A percentile compares a stretch with the other conserved stretches of the same genome.
These are phyloP conservation scores for Chamaecyparis obtusa DNA, from an alignment of 75 land plant species.

Conservation along the genomic window DNA sequence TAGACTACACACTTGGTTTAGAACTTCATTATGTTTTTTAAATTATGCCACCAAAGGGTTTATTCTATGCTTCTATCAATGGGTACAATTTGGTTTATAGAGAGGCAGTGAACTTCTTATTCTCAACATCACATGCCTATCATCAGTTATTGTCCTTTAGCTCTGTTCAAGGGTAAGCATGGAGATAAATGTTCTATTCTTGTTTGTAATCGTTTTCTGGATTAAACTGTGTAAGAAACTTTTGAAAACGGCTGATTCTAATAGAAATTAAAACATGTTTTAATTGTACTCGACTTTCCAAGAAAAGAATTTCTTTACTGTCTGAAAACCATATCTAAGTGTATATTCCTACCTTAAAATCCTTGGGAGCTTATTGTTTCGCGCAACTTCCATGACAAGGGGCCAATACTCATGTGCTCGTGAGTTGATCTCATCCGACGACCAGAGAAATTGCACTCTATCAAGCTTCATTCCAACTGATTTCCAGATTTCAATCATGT, in stretches of 20 bases:
- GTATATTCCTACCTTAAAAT: conserved; percentile 54
- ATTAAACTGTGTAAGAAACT: no score
- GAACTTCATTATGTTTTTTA: no score
- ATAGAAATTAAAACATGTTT: not conserved
- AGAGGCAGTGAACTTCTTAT: not conserved
- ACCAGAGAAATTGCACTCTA: conserved; percentile 87
- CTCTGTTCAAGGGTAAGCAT: not conserved
- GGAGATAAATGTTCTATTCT: no score
- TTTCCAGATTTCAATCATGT: conserved; percentile 93
- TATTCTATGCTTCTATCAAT: not conserved
- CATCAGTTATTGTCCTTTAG: not conserved
- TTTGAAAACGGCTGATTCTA: not conserved
- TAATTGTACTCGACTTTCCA: not conserved
- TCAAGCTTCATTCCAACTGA: conserved; percentile 85
- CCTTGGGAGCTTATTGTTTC: conserved; percentile 73
- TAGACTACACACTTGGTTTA: not conserved
- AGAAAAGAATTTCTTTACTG: not conserved
- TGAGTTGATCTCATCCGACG: conserved; percentile 86
- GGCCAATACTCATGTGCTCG: conserved; percentile 90
- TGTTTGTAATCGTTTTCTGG: no score
- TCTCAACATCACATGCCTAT: not conserved
- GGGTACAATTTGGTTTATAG: not conserved
- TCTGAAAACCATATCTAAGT: not conserved
- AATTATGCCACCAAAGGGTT: not conserved
- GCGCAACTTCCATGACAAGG: conserved; percentile 94